Percentiles rank a stretch among this genome's conserved stretches.
Evolutionary conservation across 805 yeast species (phyloP).

Genomic region (Starmerella bombicola): DNA sequence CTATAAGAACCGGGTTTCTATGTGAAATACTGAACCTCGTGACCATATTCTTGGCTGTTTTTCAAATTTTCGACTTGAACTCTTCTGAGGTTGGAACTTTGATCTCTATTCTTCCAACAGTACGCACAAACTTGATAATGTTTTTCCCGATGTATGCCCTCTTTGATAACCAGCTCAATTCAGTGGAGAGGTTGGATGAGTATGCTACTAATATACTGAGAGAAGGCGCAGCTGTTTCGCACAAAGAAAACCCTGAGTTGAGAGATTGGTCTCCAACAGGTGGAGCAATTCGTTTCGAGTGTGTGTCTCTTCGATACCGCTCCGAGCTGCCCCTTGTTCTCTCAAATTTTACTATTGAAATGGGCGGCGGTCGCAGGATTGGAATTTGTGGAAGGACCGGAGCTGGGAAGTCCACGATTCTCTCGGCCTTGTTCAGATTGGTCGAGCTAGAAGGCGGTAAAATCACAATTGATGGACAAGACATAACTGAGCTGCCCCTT

Average conservation of each 20-base stretch:
- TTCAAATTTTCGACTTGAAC: constrained; percentile 43
- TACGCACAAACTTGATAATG: constrained; percentile 43
- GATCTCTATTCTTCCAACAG: constrained; percentile 43
- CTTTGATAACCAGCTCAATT: constrained; percentile 61
- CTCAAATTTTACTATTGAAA: constrained; percentile 39
- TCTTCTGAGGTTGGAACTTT: constrained; percentile 57
- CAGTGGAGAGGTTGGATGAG: constrained; percentile 55
- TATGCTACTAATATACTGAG: constrained; percentile 41
- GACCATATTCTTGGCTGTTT: constrained; percentile 45
- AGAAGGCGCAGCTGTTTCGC: constrained; percentile 55
- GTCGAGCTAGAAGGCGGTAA: constrained; percentile 43
- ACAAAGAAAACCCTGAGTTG: constrained; percentile 28
- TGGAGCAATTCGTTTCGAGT: constrained; percentile 44
- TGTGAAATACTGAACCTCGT: constrained; percentile 41
- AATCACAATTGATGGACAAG: constrained; percentile 54
- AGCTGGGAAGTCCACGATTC: constrained; percentile 70
- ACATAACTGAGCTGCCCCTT: constrained; percentile 51
- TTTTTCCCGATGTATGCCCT: constrained; percentile 52
- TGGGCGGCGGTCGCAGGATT: constrained; percentile 50
- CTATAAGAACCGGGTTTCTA: constrained; percentile 44
- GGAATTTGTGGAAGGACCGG: constrained; percentile 88
- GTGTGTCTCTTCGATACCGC: constrained; percentile 50
- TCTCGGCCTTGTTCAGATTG: constrained; percentile 57
- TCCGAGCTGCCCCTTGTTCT: constrained; percentile 52
- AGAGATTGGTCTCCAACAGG: constrained; percentile 43